These are phyloP conservation scores for Salinomyces thailandicus DNA, from an alignment of 2,329 filamentous ascomycete species.

Conservation along the genomic window DNA sequence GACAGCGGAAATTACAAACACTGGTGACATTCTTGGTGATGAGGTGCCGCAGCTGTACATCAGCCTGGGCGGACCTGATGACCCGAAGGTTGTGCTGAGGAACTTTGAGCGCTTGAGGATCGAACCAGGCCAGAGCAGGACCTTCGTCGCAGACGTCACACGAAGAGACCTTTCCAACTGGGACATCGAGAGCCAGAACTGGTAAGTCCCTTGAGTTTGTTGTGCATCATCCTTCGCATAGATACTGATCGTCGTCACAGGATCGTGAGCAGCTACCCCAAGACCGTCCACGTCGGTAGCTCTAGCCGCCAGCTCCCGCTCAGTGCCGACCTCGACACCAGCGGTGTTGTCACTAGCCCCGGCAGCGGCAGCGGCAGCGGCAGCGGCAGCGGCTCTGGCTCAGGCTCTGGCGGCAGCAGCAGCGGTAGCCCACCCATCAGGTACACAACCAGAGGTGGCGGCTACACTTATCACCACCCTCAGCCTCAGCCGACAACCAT, in stretches of 20 bases:
- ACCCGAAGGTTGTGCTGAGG: conserved; percentile 57
- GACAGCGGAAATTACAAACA: conserved; percentile 61
- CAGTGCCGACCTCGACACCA: conserved; percentile 15
- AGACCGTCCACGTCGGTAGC: conserved; percentile 51
- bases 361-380: neutral
- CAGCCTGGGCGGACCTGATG: conserved; percentile 64
- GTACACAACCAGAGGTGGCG: conserved; percentile 2
- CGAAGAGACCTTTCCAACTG: conserved; percentile 81
- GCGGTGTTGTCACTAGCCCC: conserved; percentile 1
- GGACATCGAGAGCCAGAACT: conserved; percentile 72
- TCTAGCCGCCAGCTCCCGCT: conserved; percentile 49
- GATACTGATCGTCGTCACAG: conserved; percentile 5
- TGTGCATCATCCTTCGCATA: neutral
- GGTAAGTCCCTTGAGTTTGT: conserved; percentile 36
- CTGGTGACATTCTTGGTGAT: conserved; percentile 52
- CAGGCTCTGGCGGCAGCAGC: neutral
- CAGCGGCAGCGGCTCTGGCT: neutral
- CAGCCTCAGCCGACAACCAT: neutral
- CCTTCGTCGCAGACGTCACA: conserved; percentile 59
- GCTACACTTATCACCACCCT: neutral
- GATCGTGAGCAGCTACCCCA: conserved; percentile 47
- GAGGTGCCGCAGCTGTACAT: conserved; percentile 69
- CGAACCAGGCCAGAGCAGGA: conserved; percentile 53
- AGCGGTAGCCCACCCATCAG: neutral
- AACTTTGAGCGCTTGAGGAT: conserved; percentile 72